phyloP scores from a whole-genome alignment of 2,329 filamentous ascomycete species.

The Septoria linicola region DNA sequence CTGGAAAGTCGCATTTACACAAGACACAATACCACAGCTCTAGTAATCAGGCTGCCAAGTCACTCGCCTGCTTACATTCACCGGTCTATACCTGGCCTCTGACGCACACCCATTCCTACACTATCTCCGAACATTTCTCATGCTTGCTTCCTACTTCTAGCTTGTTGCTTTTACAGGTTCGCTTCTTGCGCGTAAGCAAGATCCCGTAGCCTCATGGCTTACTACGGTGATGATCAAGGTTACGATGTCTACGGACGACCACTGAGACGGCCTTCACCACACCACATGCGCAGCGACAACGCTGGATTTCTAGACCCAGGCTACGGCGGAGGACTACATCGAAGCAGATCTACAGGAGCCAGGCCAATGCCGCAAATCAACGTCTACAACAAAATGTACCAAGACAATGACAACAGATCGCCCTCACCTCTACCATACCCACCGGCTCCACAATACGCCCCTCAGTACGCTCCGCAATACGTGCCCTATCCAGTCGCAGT shows the following conservation, averaged over 20 bases:
- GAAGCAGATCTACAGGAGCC: slow-evolving; percentile 47
- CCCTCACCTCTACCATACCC: slow-evolving; percentile 21
- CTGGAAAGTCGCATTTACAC: background rate
- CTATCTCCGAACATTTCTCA: too few relatives aligned
- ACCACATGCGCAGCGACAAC: slow-evolving; percentile 25
- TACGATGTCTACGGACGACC: slow-evolving; percentile 25
- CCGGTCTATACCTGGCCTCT: slow-evolving; percentile 13
- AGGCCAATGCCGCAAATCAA: slow-evolving; percentile 47
- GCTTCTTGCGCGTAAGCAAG: slow-evolving; percentile 1
- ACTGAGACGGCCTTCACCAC: slow-evolving; percentile 23
- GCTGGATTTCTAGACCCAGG: slow-evolving; percentile 30
- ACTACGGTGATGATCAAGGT: slow-evolving; percentile 30
- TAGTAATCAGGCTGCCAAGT: slow-evolving; percentile 1
- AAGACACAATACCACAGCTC: slow-evolving; percentile 6
- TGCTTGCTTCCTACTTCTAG: background rate
- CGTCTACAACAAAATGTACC: slow-evolving; percentile 46
- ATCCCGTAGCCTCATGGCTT: slow-evolving; percentile 11
- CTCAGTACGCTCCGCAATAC: slow-evolving; percentile 7
- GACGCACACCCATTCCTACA: slow-evolving; percentile 3
- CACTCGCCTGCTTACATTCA: slow-evolving; percentile 11
- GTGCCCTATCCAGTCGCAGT: slow-evolving; percentile 31
- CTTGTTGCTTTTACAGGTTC: background rate
- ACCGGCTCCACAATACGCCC: background rate
- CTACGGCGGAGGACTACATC: slow-evolving; percentile 39
- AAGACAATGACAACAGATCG: slow-evolving; percentile 20